Conservation (phyloP, 805 yeast species). For the Grigorovia transvaalensis region DNA sequence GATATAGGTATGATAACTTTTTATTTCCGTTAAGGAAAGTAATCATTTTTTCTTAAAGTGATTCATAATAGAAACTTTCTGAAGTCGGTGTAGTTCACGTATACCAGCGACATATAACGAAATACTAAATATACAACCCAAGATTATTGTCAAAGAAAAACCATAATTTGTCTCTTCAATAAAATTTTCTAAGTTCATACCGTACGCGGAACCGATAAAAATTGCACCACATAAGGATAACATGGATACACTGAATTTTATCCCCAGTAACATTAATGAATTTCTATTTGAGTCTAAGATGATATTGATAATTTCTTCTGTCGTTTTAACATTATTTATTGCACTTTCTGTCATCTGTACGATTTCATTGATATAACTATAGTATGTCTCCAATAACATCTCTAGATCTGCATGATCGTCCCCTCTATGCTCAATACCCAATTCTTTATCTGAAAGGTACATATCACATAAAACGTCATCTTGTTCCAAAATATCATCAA, state of each 20-base stretch:
- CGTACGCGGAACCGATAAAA: conserved; percentile 78
- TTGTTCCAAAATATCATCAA: conserved; percentile 76
- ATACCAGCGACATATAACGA: conserved; percentile 45
- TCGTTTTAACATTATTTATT: conserved; percentile 74
- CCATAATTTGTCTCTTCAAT: conserved; percentile 77
- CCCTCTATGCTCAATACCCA: conserved; percentile 37
- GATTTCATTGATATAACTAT: conserved; percentile 83
- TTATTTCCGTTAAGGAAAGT: not conserved
- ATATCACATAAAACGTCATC: conserved; percentile 81
- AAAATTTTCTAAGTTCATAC: conserved; percentile 91
- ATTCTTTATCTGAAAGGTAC: conserved; percentile 56
- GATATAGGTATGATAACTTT: no score
- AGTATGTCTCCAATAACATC: conserved; percentile 80
- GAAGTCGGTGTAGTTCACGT: conserved; percentile 50
- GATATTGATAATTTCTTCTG: conserved; percentile 91
- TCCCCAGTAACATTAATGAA: conserved; percentile 78
- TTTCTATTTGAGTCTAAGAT: conserved; percentile 90
- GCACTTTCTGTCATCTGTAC: conserved; percentile 79
- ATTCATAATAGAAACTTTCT: conserved; percentile 62
- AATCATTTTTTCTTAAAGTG: conserved; percentile 10
- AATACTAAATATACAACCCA: conserved; percentile 35
- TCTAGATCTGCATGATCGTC: conserved; percentile 83
- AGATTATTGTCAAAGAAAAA: conserved; percentile 38
- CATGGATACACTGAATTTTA: conserved; percentile 74
- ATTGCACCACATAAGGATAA: conserved; percentile 73